Evolutionary conservation across 2,329 filamentous ascomycete genomes (phyloP), one percentile per base, ranked within the genome.

Genomic region (Hymenoscyphus salicellus): DNA sequence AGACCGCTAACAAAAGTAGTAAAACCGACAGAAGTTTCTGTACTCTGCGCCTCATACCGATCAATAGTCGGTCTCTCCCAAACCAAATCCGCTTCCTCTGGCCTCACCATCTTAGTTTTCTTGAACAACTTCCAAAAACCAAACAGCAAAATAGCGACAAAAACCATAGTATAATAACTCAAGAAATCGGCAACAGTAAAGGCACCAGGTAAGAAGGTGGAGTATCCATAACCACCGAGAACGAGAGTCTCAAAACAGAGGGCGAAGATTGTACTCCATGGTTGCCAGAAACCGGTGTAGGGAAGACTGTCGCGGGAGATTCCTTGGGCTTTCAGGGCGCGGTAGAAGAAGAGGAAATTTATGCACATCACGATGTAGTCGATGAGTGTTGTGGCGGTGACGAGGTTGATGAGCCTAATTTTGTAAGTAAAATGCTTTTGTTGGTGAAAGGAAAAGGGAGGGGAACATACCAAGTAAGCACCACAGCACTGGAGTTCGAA

Each of bases 281-380:
- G 91, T 78, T 92, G 89, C 2, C 60, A 64, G 67, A 65, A 71
- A 1, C 70, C 56, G 2, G n/a, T 36, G 17, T 58, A 92, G 0
- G 90, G 90, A 16, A 94, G 77, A 0, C 80, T 80, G 38, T 85
- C 80, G 3, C 89, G 83, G 66, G 85, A 82, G 20, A 92, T 80
- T 0, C 88, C 88, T 72, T 93, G 90, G 0, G 81, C 87, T 28
- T 84, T 80, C 60, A 89, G 81, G 0, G 90, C 90, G 52, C 86
- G 85, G 74, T 88, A 83, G 75, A 92, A 94, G 63, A 83, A 85
- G 62, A 92, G 78, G 75, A 90, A 93, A 0, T 89, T 89, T 62
- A 86, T 82, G 71, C 85, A 86, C 75, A 90, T 88, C 72, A 86
- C 84, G 30, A 82, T 82, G 75, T 89, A 92, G 76, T 90, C 89